Percentiles rank a stretch among this genome's conserved stretches.
Evolutionary conservation across 2,329 filamentous ascomycete genomes (phyloP).

Genomic region (Pseudogymnoascus sp.): DNA sequence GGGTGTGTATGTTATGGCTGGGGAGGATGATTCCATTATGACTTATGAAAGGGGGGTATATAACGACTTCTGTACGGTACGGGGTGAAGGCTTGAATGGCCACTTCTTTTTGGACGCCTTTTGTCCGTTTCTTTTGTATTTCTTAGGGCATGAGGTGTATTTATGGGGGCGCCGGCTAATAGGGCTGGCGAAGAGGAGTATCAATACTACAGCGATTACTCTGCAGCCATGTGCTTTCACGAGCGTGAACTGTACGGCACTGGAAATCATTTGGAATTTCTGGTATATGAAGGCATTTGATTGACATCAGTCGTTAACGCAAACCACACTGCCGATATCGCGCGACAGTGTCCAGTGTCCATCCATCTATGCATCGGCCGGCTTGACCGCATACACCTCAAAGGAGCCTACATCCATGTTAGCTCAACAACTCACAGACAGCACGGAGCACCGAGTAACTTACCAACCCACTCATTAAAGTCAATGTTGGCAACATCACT

Average conservation of each 20-base stretch:
- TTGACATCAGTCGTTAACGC: not conserved
- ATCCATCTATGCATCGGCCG: not conserved
- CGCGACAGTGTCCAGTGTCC: not conserved
- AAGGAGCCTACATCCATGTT: conserved; percentile 34
- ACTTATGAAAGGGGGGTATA: not conserved
- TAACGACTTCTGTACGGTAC: not conserved
- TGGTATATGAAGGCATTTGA: not conserved
- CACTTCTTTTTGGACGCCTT: not conserved
- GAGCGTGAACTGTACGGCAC: not conserved
- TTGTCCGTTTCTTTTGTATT: conserved; percentile 1
- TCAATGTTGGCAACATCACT: conserved; percentile 29
- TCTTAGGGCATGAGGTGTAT: not conserved
- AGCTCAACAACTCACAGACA: not conserved
- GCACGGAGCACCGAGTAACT: conserved; percentile 21
- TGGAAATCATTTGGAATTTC: not conserved
- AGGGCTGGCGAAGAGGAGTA: conserved; percentile 1
- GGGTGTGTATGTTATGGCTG: not conserved
- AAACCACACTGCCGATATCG: not conserved
- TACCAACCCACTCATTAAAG: conserved; percentile 46
- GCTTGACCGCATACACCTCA: conserved; percentile 45
- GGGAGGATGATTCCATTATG: not conserved
- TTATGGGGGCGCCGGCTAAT: not conserved
- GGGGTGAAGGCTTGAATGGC: not conserved
- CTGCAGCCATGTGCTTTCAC: not conserved
- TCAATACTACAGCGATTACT: not conserved